Evolutionary conservation across 129 eudicot genomes (phyloP), one percentile per base, ranked within the genome.

Genomic region (Ambrosia trifida): DNA sequence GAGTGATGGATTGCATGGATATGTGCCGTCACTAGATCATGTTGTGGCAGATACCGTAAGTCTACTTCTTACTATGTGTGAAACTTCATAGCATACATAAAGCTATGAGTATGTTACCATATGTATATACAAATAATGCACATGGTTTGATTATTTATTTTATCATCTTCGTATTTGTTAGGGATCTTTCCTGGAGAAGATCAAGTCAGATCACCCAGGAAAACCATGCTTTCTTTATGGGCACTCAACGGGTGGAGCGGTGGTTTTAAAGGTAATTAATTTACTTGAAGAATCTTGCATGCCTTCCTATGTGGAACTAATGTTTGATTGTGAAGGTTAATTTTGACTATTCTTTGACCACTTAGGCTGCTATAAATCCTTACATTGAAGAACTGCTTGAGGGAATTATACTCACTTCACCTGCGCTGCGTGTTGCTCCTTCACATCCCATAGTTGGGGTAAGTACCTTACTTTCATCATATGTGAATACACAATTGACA

Each of bases 231-330:
- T 93, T 68, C 88, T 93, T 24, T 93, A 81, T 68, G 98, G 98
- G 49, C 98, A 93, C 79, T 93, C 98, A 38, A 93, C 98, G 54
- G 98, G 98, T 79, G 98, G 98, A 17, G 85, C 98, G 56, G 96
- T 93, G 72, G 95, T 89, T 61, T 69, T 93, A 75, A 93, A 93
- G 91, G 98, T 87, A 76, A 46, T 47, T 24, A 38, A 40, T 36
- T 57, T 53, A 33, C 30, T 61, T 58, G 4, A 72, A 59, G 17
- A 9, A 10, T 57, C 43, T 40, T 1, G 28, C 28, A 24, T 57
- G 47, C 43, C 38, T 4, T 35, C 38, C 56, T 14, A 6, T 53
- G 30, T 45, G 38, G 11, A 58, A 46, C 16, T 58, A 44, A 35
- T 43, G 0, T 30, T 11, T 18, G n/a, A 16, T 70, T 65, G 30